A percentile compares a stretch with the other conserved stretches of the same genome.
Evolutionary conservation across 2,329 filamentous ascomycete genomes (phyloP).

Genomic region (Aspergillus proliferans): DNA sequence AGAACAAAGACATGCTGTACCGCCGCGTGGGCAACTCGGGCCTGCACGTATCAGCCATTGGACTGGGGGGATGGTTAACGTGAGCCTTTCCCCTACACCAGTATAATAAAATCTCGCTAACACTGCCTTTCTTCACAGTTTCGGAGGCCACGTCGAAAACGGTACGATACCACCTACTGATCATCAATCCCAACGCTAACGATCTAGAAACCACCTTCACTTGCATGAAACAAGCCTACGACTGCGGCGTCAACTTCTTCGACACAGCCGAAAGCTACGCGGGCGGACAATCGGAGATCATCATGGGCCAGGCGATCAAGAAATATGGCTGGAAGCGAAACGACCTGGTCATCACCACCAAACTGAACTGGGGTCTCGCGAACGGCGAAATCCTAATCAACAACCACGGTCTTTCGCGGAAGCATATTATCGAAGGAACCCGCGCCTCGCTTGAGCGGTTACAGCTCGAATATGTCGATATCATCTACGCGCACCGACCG

Average conservation of each 20-base stretch:
- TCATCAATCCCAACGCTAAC: background rate
- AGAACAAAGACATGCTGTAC: slow-evolving; percentile 56
- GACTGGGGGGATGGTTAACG: slow-evolving; percentile 48
- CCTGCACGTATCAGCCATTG: slow-evolving; percentile 66
- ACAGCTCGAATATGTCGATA: slow-evolving; percentile 61
- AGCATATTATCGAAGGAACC: slow-evolving; percentile 64
- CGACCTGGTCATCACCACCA: slow-evolving; percentile 39
- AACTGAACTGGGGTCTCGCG: slow-evolving; percentile 54
- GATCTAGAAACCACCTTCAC: slow-evolving; percentile 18
- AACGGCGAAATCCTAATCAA: slow-evolving; percentile 59
- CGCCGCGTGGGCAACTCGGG: slow-evolving; percentile 65
- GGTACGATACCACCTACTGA: slow-evolving; percentile 36
- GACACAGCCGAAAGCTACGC: slow-evolving; percentile 50
- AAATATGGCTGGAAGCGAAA: slow-evolving; percentile 53
- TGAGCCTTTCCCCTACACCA: slow-evolving; percentile 8
- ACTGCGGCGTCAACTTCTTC: slow-evolving; percentile 54
- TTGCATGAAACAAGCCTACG: slow-evolving; percentile 50
- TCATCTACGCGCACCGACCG: slow-evolving; percentile 65
- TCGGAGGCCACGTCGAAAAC: slow-evolving; percentile 63
- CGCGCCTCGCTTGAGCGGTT: slow-evolving; percentile 55
- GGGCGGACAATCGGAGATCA: slow-evolving; percentile 47
- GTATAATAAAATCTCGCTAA: background rate
- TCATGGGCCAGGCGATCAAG: slow-evolving; percentile 53
- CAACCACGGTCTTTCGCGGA: slow-evolving; percentile 62
- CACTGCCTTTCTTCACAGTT: slow-evolving; percentile 24